Percentiles rank a stretch among this genome's conserved stretches.
These are phyloP conservation scores for Asterochloris sp. DNA, from an alignment of 139 green algal genomes.

Conservation along the genomic window DNA sequence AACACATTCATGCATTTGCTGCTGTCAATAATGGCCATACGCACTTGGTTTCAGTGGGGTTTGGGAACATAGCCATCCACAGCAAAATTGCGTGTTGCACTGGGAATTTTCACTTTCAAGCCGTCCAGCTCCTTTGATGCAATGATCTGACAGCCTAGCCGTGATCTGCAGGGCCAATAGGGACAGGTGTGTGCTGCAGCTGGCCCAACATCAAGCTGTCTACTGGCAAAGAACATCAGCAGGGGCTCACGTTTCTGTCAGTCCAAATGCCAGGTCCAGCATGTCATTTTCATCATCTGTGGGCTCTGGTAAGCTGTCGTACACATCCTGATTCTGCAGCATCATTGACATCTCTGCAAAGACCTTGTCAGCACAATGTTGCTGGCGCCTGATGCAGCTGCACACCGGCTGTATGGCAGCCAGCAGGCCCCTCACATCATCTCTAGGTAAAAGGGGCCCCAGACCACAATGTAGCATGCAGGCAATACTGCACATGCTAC, in stretches of 20 bases:
- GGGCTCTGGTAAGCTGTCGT: conserved; percentile 84
- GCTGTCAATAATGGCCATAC: not conserved
- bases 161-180: conserved; percentile 60
- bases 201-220: not conserved
- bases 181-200: not conserved
- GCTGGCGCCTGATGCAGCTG: no score
- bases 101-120: conserved; percentile 84
- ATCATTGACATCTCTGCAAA: no score
- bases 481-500: no score
- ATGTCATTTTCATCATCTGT: conserved; percentile 99
- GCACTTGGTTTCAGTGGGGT: conserved; percentile 53
- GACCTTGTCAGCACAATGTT: no score
- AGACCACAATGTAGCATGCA: no score
- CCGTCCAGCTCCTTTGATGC: conserved; percentile 88
- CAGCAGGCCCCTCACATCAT: no score
- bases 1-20: not conserved
- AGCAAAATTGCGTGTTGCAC: conserved; percentile 92
- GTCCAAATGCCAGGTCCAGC: conserved; percentile 97
- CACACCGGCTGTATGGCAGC: no score
- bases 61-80: conserved; percentile 83
- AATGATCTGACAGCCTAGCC: conserved; percentile 95
- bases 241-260: conserved; percentile 87
- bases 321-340: conserved; percentile 77
- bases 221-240: no score
- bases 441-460: no score